Evolutionary conservation across 2,329 filamentous ascomycete genomes (phyloP).

Genomic region (Exophiala sp.): DNA sequence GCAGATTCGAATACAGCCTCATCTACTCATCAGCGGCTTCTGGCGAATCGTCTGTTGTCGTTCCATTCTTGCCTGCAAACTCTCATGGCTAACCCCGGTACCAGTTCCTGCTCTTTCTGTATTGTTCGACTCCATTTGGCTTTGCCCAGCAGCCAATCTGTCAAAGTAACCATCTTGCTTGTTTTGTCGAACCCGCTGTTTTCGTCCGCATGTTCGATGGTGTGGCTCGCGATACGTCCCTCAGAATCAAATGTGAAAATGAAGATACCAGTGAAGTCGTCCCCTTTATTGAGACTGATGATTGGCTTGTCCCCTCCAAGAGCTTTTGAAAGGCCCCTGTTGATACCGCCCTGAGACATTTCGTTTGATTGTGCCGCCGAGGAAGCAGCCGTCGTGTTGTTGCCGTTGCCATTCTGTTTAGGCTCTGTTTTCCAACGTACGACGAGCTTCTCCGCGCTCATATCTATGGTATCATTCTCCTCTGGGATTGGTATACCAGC

Average conservation of each 20-base stretch:
- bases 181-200: conserved; percentile 78
- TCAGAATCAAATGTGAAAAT: conserved; percentile 92
- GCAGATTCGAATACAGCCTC: not conserved
- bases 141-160: conserved; percentile 88
- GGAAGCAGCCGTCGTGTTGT: conserved; percentile 21
- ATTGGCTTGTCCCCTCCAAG: conserved; percentile 52
- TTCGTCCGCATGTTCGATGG: conserved; percentile 89
- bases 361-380: conserved; percentile 10
- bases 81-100: conserved; percentile 28
- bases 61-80: conserved; percentile 27
- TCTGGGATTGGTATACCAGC: conserved; percentile 32
- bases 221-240: conserved; percentile 79
- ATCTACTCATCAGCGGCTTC: not conserved
- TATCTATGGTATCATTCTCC: conserved; percentile 34
- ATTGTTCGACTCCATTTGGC: conserved; percentile 51
- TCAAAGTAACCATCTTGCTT: conserved; percentile 81
- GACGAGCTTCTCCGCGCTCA: conserved; percentile 69
- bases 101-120: conserved; percentile 33
- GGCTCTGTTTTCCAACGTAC: conserved; percentile 78
- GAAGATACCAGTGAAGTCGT: conserved; percentile 79
- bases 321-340: conserved; percentile 43
- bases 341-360: conserved; percentile 30
- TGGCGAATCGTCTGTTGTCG: conserved; percentile 5
- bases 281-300: conserved; percentile 54
- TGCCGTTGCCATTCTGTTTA: conserved; percentile 28